Base-by-base conservation (phyloP, 345 rosid species). In the Cardamine resedifolia region DNA sequence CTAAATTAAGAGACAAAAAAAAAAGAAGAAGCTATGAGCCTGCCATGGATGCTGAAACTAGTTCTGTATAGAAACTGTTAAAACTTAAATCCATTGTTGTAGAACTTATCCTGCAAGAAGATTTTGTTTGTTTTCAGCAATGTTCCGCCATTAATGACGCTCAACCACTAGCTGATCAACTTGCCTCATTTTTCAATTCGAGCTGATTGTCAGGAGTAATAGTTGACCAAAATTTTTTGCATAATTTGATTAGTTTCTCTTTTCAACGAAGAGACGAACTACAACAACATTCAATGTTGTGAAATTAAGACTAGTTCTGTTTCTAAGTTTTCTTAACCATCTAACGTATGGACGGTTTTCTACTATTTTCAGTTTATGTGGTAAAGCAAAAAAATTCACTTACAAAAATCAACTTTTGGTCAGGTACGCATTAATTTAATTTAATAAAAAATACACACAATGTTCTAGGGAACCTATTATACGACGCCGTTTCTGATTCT, bases 1-100 rank as follows among this genome's bases (percentile, higher is more conserved):
- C 71, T 87, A 62, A 50, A 16, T n/a, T n/a, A n/a, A n/a, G n/a
- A n/a, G n/a, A n/a, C n/a, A 41, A 38, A 11, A 38, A 8, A 45
- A 45, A n/a, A n/a, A n/a, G 0, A 24, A 7, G 34, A 18, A 33
- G 16, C 62, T 33, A 18, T 12, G 58, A 26, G 33, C 4, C 33
- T 24, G 27, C n/a, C 24, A 30, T 28, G 60, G 28, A 21, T 34
- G 34, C 11, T 14, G 6, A 69, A 31, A 69, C 57, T 10, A 5
- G 18, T 20, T 44, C 24, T 44, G 65, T 68, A 69, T 10, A 69
- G 47, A 30, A 43, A 15, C 23, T 21, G 16, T n/a, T 58, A 10
- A 23, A 28, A 23, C 36, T 52, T 14, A 39, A 53, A 28, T 31
- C 52, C 44, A 43, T 20, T 65, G 6, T 65, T 65, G 15, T 64